These are phyloP conservation scores for Cladophialophora immunda DNA, from an alignment of 2,329 filamentous ascomycete genomes.

Conservation along the genomic window DNA sequence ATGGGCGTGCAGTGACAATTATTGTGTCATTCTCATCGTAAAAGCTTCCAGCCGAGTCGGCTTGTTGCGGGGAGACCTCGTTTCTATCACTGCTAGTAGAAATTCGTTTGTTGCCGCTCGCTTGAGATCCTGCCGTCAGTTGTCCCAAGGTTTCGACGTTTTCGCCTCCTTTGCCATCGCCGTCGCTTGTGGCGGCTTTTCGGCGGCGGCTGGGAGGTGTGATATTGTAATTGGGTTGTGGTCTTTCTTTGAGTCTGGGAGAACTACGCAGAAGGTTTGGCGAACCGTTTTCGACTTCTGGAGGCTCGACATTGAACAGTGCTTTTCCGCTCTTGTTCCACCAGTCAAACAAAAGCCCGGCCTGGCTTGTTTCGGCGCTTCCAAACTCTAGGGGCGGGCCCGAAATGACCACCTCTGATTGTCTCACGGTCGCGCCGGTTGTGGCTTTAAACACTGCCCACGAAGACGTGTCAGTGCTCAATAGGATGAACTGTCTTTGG, in stretches of 20 bases:
- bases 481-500: constrained; percentile 51
- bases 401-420: constrained; percentile 44
- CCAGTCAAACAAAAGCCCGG: constrained; percentile 51
- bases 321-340: constrained; percentile 48
- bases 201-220: constrained; percentile 7
- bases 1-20: neutral
- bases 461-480: constrained; percentile 53
- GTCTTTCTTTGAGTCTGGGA: neutral
- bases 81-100: neutral
- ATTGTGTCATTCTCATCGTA: neutral
- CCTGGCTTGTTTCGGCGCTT: constrained; percentile 49
- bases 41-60: neutral
- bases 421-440: constrained; percentile 33
- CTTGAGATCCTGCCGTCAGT: neutral
- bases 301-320: constrained; percentile 13
- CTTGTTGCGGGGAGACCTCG: neutral
- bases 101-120: neutral
- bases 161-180: constrained; percentile 19
- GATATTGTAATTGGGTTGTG: neutral
- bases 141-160: neutral
- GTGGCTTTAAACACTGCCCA: constrained; percentile 55
- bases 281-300: neutral
- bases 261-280: neutral
- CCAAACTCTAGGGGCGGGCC: constrained; percentile 53
- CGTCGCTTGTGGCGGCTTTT: constrained; percentile 21